Conservation (phyloP, 805 yeast species). For the Wickerhamiella qilinensis region DNA sequence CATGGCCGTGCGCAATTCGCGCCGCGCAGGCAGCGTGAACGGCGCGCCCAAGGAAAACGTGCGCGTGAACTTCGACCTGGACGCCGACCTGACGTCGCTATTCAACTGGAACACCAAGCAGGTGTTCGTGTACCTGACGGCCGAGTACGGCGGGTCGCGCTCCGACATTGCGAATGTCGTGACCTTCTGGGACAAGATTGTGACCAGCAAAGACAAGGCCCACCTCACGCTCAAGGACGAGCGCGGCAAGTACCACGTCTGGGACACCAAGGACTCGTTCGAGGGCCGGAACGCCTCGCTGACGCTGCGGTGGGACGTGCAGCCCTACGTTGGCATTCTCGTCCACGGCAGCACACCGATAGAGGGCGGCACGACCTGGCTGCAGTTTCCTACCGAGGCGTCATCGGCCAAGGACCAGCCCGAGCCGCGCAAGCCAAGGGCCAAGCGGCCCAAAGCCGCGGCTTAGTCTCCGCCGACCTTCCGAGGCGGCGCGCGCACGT, state of each 20-base stretch:
- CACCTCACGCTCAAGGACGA: slow-evolving; percentile 32
- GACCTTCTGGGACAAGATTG: slow-evolving; percentile 83
- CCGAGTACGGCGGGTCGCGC: slow-evolving; percentile 49
- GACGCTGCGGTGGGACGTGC: slow-evolving; percentile 76
- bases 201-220: slow-evolving; percentile 44
- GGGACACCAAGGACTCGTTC: slow-evolving; percentile 57
- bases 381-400: not conserved
- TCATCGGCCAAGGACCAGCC: not conserved
- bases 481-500: too few species aligned
- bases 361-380: not conserved
- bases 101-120: slow-evolving; percentile 97
- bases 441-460: not conserved
- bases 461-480: too few species aligned
- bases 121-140: slow-evolving; percentile 79
- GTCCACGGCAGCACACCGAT: slow-evolving; percentile 40
- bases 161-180: slow-evolving; percentile 36
- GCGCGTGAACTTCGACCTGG: slow-evolving; percentile 54
- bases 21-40: slow-evolving; percentile 49
- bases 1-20: slow-evolving; percentile 17
- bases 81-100: slow-evolving; percentile 53
- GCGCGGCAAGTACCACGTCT: slow-evolving; percentile 65
- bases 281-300: slow-evolving; percentile 47
- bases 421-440: not conserved
- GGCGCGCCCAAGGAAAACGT: slow-evolving; percentile 65
- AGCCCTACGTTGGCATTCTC: slow-evolving; percentile 77